Evolutionary conservation across 106 monocot species (phyloP).

Genomic region (Phalaenopsis equestris): DNA sequence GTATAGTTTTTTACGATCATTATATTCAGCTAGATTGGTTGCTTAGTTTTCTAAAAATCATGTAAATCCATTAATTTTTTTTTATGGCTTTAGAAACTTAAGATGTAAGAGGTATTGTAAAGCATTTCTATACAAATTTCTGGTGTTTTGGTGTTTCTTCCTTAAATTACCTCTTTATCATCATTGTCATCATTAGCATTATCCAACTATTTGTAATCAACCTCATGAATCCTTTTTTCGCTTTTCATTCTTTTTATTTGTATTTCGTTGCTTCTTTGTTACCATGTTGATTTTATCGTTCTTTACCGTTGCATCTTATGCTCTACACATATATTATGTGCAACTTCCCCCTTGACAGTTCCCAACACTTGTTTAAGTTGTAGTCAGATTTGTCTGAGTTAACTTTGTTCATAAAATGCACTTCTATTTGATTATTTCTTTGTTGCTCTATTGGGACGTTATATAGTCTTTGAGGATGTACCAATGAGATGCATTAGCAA

Average conservation of each 20-base stretch:
- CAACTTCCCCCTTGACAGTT: too few species aligned
- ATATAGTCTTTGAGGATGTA: neutral
- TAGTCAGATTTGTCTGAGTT: neutral
- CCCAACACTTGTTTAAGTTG: too few species aligned
- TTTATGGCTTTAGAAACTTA: neutral
- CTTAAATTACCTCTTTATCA: neutral
- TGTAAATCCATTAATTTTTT: neutral
- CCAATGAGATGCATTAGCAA: too few species aligned
- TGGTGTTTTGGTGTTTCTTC: neutral
- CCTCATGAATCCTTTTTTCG: neutral
- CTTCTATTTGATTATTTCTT: neutral
- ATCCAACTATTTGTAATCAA: neutral
- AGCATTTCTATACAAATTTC: neutral
- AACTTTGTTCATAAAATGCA: neutral
- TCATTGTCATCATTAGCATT: neutral
- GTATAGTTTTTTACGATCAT: neutral
- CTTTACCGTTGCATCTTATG: neutral
- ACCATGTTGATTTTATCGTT: neutral
- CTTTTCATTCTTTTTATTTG: neutral
- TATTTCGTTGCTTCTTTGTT: neutral
- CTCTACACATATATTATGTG: neutral
- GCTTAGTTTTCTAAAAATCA: neutral
- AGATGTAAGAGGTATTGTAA: neutral
- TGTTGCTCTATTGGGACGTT: neutral
- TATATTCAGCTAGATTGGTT: neutral